Conservation (phyloP, 345 rosid species). For the Linum trigynum region DNA sequence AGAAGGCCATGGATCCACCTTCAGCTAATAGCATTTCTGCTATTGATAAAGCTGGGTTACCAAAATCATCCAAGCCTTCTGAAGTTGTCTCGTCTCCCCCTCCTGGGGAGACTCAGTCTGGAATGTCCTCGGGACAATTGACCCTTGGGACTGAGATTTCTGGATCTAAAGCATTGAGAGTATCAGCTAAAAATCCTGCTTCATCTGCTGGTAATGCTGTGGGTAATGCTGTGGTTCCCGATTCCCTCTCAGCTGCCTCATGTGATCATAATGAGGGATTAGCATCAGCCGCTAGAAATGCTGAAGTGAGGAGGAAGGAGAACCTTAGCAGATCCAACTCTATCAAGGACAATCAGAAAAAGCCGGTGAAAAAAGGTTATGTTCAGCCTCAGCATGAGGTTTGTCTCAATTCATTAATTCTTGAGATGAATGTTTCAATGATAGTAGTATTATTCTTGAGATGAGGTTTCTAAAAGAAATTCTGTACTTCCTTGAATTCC, state of each 20-base stretch:
- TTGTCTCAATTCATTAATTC: neutral
- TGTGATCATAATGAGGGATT: constrained; percentile 28
- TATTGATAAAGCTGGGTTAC: constrained; percentile 36
- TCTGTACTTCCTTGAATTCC: constrained; percentile 1
- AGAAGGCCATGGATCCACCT: constrained; percentile 27
- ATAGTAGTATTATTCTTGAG: neutral
- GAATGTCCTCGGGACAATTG: constrained; percentile 27
- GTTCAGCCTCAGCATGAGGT: constrained; percentile 41
- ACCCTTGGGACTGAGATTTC: constrained; percentile 31
- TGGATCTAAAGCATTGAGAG: constrained; percentile 19
- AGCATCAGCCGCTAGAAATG: constrained; percentile 8
- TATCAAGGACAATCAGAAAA: constrained; percentile 42
- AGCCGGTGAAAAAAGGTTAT: constrained; percentile 31
- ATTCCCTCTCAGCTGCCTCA: constrained; percentile 12
- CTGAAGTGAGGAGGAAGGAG: constrained; percentile 33
- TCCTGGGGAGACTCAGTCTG: constrained; percentile 25
- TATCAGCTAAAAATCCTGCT: constrained; percentile 21
- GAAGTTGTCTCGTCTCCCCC: constrained; percentile 25
- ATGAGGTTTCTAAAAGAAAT: neutral
- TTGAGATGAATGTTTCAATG: neutral
- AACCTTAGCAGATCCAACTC: constrained; percentile 41
- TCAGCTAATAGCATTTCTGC: constrained; percentile 20
- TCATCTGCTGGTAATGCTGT: constrained; percentile 19
- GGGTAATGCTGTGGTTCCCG: constrained; percentile 15
- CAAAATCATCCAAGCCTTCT: constrained; percentile 26